These are phyloP conservation scores for Ceratocystis alfenasii DNA, from an alignment of 2,329 filamentous ascomycete genomes.

Conservation along the genomic window DNA sequence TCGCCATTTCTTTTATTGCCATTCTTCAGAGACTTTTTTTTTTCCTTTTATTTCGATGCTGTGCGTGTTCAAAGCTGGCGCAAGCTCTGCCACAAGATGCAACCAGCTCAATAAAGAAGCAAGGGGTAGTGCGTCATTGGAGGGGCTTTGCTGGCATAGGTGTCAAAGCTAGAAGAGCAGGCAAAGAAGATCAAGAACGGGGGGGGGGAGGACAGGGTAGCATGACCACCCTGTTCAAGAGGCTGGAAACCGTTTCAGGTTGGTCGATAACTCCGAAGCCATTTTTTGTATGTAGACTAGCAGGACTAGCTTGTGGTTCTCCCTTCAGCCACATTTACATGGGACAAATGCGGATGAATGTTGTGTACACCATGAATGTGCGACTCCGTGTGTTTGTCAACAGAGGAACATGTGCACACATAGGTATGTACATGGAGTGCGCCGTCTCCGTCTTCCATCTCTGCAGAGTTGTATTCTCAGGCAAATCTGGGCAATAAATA, in stretches of 20 bases:
- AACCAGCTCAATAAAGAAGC: not conserved
- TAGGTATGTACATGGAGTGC: not conserved
- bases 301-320: too few species aligned
- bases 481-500: not conserved
- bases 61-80: constrained; percentile 4
- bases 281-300: not conserved
- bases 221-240: not conserved
- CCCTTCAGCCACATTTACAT: too few species aligned
- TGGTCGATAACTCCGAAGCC: constrained; percentile 7
- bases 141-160: not conserved
- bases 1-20: not conserved
- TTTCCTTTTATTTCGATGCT: not conserved
- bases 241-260: constrained; percentile 5
- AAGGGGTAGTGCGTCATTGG: constrained; percentile 4
- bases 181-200: not conserved
- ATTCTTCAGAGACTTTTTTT: not conserved
- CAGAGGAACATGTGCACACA: not conserved
- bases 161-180: not conserved
- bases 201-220: not conserved
- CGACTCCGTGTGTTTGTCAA: not conserved
- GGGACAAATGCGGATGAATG: too few species aligned
- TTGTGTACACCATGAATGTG: not conserved
- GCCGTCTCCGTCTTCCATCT: not conserved
- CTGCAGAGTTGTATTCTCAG: not conserved
- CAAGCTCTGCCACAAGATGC: constrained; percentile 1